phyloP scores from a whole-genome alignment of 169 alveolate genomes.

The Eimeria necatrix region DNA sequence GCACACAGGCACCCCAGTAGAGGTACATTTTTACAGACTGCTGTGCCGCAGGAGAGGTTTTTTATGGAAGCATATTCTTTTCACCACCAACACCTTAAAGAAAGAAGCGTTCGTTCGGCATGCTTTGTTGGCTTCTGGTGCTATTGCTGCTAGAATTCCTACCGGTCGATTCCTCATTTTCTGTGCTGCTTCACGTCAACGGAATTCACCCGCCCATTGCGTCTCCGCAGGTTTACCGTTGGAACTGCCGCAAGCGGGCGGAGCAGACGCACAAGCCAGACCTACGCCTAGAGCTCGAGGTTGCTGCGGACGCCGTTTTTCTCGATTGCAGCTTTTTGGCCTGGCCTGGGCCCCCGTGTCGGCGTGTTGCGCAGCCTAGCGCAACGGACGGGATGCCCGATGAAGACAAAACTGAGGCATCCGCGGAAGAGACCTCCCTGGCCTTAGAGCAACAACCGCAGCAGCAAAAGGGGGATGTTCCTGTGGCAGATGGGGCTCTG shows the following conservation, averaged over 20 bases:
- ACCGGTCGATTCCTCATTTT: too few relatives aligned
- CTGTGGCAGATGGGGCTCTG: too few relatives aligned
- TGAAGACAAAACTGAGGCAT: too few relatives aligned
- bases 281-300: slow-evolving; percentile 53
- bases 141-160: neutral
- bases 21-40: neutral
- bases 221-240: slow-evolving; percentile 21
- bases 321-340: neutral
- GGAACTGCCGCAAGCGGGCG: slow-evolving; percentile 48
- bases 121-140: neutral
- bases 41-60: neutral
- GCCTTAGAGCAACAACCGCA: neutral
- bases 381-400: too few relatives aligned
- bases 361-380: too few relatives aligned
- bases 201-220: neutral
- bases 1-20: slow-evolving; percentile 35
- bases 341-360: slow-evolving; percentile 37
- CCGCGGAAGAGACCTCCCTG: neutral
- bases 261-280: slow-evolving; percentile 32
- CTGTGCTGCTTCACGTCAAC: neutral
- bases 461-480: neutral
- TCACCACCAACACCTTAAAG: too few relatives aligned
- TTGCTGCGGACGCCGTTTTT: slow-evolving; percentile 5
- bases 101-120: too few relatives aligned
- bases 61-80: neutral